Evolutionary conservation across 257 asterid genomes (phyloP).

Genomic region (Fraxinus excelsior): DNA sequence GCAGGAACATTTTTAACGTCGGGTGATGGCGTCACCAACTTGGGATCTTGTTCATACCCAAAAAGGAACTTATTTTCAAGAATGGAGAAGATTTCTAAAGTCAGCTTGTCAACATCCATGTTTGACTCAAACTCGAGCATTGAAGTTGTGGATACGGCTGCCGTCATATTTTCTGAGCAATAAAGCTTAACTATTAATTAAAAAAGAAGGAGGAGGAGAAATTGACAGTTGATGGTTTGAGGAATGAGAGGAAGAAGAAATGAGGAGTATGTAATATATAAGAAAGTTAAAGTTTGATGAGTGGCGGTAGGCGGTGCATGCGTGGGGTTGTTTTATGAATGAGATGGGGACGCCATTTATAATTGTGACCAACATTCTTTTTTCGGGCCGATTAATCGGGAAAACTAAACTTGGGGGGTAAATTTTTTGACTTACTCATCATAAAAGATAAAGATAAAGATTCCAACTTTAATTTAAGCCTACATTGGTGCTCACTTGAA

Average conservation of each 20-base stretch:
- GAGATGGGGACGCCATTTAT: not conserved
- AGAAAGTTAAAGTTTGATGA: not conserved
- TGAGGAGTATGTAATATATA: slow-evolving; percentile 9
- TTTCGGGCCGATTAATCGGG: slow-evolving; percentile 1
- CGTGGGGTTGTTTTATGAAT: slow-evolving; percentile 18
- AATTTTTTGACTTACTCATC: slow-evolving; percentile 31
- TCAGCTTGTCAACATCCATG: slow-evolving; percentile 47
- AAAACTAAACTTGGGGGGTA: slow-evolving; percentile 28
- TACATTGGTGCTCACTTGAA: not conserved
- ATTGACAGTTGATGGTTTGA: not conserved
- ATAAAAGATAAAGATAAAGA: slow-evolving; percentile 6
- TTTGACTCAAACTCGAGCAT: slow-evolving; percentile 39
- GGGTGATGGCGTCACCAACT: not conserved
- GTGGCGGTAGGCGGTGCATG: slow-evolving; percentile 21
- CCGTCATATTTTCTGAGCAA: slow-evolving; percentile 27
- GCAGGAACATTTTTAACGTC: not conserved
- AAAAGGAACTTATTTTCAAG: slow-evolving; percentile 88
- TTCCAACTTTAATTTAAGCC: slow-evolving; percentile 13
- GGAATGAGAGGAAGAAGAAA: not conserved
- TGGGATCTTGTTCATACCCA: slow-evolving; percentile 34
- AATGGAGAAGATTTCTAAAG: slow-evolving; percentile 74
- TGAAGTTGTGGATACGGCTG: slow-evolving; percentile 27
- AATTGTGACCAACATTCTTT: slow-evolving; percentile 17
- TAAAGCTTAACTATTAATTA: no score
- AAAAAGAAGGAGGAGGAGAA: not conserved